These are phyloP conservation scores for Teunomyces atbi DNA, from an alignment of 805 yeast genomes.

Conservation along the genomic window DNA sequence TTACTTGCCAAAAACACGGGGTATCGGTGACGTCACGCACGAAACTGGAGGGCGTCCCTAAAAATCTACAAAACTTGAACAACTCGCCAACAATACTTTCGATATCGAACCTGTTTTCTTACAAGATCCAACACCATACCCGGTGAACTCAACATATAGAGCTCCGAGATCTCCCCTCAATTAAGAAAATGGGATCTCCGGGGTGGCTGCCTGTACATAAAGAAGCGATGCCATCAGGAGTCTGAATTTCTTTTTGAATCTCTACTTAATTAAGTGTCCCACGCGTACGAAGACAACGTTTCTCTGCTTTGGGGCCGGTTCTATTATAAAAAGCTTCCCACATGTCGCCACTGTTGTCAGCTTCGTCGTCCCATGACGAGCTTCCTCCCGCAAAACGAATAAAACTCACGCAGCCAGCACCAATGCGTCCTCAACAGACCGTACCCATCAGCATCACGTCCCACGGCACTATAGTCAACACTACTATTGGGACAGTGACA, in stretches of 20 bases:
- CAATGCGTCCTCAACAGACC: conserved; percentile 1
- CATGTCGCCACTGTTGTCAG: too few species aligned
- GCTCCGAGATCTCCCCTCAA: too few species aligned
- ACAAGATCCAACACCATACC: too few species aligned
- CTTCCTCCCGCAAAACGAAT: conserved; percentile 7
- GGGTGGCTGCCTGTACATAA: not conserved
- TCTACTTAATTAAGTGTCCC: not conserved
- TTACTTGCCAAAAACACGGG: not conserved
- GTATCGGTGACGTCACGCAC: not conserved
- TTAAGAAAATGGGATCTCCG: not conserved
- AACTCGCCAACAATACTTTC: too few species aligned
- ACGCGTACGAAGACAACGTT: not conserved
- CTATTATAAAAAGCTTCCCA: too few species aligned
- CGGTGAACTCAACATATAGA: too few species aligned
- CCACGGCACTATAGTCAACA: conserved; percentile 5
- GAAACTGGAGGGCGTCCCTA: too few species aligned
- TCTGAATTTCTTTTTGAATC: not conserved
- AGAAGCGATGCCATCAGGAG: not conserved
- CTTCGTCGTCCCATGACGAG: not conserved
- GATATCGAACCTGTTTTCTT: too few species aligned
- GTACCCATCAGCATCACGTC: not conserved
- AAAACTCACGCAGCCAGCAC: conserved; percentile 10
- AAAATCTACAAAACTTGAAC: too few species aligned
- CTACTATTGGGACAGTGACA: conserved; percentile 6
- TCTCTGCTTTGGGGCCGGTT: too few species aligned